Base-by-base conservation (phyloP, 352 stramenopile genomes). In the Pythium dissotocum region DNA sequence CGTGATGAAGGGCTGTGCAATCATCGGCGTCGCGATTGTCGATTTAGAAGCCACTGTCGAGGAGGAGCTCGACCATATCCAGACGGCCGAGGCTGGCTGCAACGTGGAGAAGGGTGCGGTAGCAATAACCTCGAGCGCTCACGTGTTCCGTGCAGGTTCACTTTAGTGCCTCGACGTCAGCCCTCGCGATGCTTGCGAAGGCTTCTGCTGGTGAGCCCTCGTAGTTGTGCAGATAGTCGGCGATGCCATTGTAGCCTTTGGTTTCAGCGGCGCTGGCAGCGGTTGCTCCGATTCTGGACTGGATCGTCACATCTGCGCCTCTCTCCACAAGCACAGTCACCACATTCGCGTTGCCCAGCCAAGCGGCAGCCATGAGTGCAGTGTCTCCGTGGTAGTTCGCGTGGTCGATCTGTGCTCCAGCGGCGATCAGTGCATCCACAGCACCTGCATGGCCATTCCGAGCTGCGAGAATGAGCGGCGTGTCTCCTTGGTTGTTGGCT, bases 91-190 rank as follows among this genome's bases (percentile, higher is more conserved):
- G 72, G 33, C 80, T 79, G 2, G 78, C 77, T 2, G 78, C 77
- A n/a, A 81, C 26, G 28, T 86, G 78, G 24, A 86, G 46, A 4
- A 68, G 63, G 16, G 77, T 79, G 18, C 74, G 79, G 30, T 56
- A 49, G n/a, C 72, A 65, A 0, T 60, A 59, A 6, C 78, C 65
- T 46, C 77, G 76, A 13, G 63, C 60, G 9, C 38, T 61, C 46
- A 65, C 56, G 13, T 54, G 52, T 9, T 48, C 30, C 1, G 40
- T 18, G 18, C 53, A 18, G 2, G 5, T 16, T 5, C 58, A 26
- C 3, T 28, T 30, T 13, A 63, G 18, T 4, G 30, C 28, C 2
- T 32, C 42, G 4, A 63, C 6, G 16, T 63, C 42, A 7, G 18
- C 30, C 18, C 28, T 4, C 9, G 28, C 8, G 10, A 56, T 44